Evolutionary conservation across 129 eudicot genomes (phyloP).

Genomic region (carrot (Daucus carota)): DH1_v3.0 NC_030382.2:39948001-39948500

Average conservation of each 20-base stretch:
- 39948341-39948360: neutral
- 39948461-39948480: neutral
- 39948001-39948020: no score
- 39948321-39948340: neutral
- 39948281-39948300: neutral
- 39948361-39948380: neutral
- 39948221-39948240: neutral
- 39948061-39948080: neutral
- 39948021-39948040: neutral
- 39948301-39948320: neutral
- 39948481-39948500: neutral
- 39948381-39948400: neutral
- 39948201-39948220: constrained; percentile 29
- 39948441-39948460: no score
- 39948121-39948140: neutral
- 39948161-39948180: constrained; percentile 90
- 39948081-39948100: neutral
- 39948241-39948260: neutral
- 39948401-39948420: neutral
- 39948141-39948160: constrained; percentile 89
- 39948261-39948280: neutral
- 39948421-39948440: no score
- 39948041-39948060: neutral
- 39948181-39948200: constrained; percentile 94
- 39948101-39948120: neutral